These are phyloP conservation scores for Elaeis guineensis DNA, from an alignment of 176 grass and related monocot genomes.

Conservation along the genomic window DNA sequence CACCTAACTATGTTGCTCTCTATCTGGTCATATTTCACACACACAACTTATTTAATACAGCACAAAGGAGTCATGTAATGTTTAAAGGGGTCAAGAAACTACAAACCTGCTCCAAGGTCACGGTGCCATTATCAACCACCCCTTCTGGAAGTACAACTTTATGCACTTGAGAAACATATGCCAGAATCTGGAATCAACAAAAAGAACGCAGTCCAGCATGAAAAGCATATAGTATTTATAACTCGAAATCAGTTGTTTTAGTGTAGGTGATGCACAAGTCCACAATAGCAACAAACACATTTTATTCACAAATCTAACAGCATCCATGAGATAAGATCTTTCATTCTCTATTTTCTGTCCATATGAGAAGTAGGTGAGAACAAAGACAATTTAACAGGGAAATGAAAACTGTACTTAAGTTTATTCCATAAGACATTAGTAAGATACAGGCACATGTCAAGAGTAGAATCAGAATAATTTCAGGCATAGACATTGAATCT, in stretches of 20 bases:
- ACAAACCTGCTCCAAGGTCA: conserved; percentile 74
- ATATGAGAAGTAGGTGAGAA: too few species aligned
- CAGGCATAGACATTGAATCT: too few species aligned
- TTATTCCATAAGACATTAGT: too few species aligned
- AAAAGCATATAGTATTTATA: background rate
- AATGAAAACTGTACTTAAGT: too few species aligned
- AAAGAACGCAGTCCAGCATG: background rate
- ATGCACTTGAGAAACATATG: conserved; percentile 98
- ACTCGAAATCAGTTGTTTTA: background rate
- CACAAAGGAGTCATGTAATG: background rate
- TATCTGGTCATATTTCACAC: conserved; percentile 47
- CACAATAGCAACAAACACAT: background rate
- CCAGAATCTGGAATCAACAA: conserved; percentile 43
- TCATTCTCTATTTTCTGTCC: too few species aligned
- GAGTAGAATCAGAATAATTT: too few species aligned
- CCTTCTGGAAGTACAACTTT: conserved; percentile 87
- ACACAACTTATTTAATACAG: conserved; percentile 25
- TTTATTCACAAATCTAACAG: background rate
- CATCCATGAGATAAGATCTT: too few species aligned
- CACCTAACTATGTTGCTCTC: conserved; percentile 97
- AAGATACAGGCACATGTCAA: too few species aligned
- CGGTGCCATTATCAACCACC: conserved; percentile 64
- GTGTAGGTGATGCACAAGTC: background rate
- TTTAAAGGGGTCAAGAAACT: background rate
- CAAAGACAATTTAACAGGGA: too few species aligned